Conservation (phyloP, 2,329 filamentous ascomycete genomes). For the Blastomyces parvus region DNA sequence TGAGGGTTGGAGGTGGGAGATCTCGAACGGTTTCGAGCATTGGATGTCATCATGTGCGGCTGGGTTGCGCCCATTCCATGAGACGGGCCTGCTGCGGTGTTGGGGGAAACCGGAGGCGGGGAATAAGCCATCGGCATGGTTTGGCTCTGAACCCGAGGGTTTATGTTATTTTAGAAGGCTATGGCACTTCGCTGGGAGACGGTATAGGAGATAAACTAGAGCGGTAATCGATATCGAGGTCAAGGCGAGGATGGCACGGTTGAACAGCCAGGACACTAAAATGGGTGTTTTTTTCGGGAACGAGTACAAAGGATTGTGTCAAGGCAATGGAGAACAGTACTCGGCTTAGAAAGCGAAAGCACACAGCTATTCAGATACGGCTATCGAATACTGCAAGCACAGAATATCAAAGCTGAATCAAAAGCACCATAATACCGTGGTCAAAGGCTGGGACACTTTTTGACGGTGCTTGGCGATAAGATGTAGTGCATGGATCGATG, state of each 20-base stretch:
- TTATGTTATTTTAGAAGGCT: neutral
- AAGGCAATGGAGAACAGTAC: neutral
- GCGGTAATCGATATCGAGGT: neutral
- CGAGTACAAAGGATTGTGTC: neutral
- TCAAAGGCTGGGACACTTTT: neutral
- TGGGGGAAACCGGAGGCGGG: conserved; percentile 11
- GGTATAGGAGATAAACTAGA: neutral
- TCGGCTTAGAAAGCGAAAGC: neutral
- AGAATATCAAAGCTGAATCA: neutral
- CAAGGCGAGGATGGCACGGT: neutral
- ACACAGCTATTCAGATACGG: neutral
- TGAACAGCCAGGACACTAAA: neutral
- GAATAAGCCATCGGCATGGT: conserved; percentile 13
- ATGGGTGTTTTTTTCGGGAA: too few species aligned
- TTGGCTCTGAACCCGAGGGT: neutral
- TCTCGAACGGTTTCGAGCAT: conserved; percentile 8
- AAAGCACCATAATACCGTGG: neutral
- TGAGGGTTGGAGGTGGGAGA: conserved; percentile 7
- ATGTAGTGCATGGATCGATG: neutral
- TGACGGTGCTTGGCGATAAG: neutral
- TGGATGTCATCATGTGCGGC: conserved; percentile 1
- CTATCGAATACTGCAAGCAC: neutral
- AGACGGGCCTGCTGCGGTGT: conserved; percentile 10
- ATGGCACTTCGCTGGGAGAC: neutral
- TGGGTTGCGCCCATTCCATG: neutral